These are phyloP conservation scores for Heliocybe sulcata DNA, from an alignment of 1,284 basidiomycete genomes.

Conservation along the genomic window DNA sequence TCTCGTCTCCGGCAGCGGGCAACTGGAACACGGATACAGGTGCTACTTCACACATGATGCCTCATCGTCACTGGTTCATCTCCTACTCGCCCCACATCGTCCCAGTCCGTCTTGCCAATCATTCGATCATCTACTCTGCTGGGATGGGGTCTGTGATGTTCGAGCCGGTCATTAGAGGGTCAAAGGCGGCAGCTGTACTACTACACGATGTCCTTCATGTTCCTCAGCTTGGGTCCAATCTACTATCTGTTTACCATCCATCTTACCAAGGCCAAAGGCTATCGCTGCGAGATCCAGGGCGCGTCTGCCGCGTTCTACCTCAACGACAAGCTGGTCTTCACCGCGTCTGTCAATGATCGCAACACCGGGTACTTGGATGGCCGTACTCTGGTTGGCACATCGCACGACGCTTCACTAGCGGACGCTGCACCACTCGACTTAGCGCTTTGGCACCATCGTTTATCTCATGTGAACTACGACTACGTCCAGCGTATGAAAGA, in stretches of 20 bases:
- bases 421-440: not conserved
- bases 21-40: too few species aligned
- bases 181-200: slow-evolving; percentile 1
- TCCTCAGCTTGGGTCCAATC: slow-evolving; percentile 10
- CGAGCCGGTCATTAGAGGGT: slow-evolving; percentile 10
- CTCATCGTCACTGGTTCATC: slow-evolving; percentile 16
- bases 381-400: not conserved
- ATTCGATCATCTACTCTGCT: slow-evolving; percentile 13
- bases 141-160: slow-evolving; percentile 17
- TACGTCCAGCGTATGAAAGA: not conserved
- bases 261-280: slow-evolving; percentile 7
- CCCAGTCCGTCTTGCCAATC: slow-evolving; percentile 15
- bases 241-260: slow-evolving; percentile 10
- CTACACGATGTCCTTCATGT: slow-evolving; percentile 10
- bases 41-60: slow-evolving; percentile 13
- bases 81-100: slow-evolving; percentile 9
- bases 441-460: not conserved
- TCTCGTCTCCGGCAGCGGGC: too few species aligned
- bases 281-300: slow-evolving; percentile 2
- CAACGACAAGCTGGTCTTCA: slow-evolving; percentile 5
- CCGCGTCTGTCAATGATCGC: slow-evolving; percentile 7
- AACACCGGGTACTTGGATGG: slow-evolving; percentile 8
- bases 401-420: not conserved
- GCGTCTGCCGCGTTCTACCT: slow-evolving; percentile 5
- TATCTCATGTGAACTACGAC: not conserved